phyloP scores from a whole-genome alignment of 805 yeast genomes.

The Candida multigemmis region DNA sequence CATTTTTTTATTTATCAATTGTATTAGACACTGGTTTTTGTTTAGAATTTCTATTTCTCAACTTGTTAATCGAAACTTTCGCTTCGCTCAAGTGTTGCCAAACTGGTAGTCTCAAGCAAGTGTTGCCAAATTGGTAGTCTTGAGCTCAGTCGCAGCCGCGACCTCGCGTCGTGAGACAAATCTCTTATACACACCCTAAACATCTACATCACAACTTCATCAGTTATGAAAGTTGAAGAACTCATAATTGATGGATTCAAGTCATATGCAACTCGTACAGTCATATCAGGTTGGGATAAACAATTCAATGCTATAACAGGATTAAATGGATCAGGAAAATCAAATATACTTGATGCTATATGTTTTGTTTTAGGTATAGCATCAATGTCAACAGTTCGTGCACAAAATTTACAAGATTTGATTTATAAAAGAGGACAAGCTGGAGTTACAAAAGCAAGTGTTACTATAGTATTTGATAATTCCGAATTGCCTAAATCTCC shows the following conservation, averaged over 20 bases:
- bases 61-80: no score
- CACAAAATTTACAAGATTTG: conserved; percentile 84
- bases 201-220: no score
- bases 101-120: no score
- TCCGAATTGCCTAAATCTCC: conserved; percentile 70
- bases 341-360: conserved; percentile 92
- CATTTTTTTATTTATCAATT: no score
- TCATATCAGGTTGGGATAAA: conserved; percentile 89
- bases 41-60: no score
- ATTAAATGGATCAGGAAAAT: conserved; percentile 94
- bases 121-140: no score
- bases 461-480: conserved; percentile 91
- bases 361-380: conserved; percentile 97
- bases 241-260: conserved; percentile 95
- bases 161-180: no score
- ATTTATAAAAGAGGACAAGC: conserved; percentile 98
- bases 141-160: no score
- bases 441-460: conserved; percentile 94
- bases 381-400: conserved; percentile 90
- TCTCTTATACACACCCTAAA: no score
- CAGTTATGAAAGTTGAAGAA: conserved; percentile 83
- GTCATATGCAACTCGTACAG: conserved; percentile 95
- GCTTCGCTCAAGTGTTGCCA: no score
- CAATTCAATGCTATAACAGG: conserved; percentile 98
- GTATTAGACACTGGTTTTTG: no score